Conservation (phyloP, 1,284 basidiomycete genomes). For the Vanrija humicola region DNA sequence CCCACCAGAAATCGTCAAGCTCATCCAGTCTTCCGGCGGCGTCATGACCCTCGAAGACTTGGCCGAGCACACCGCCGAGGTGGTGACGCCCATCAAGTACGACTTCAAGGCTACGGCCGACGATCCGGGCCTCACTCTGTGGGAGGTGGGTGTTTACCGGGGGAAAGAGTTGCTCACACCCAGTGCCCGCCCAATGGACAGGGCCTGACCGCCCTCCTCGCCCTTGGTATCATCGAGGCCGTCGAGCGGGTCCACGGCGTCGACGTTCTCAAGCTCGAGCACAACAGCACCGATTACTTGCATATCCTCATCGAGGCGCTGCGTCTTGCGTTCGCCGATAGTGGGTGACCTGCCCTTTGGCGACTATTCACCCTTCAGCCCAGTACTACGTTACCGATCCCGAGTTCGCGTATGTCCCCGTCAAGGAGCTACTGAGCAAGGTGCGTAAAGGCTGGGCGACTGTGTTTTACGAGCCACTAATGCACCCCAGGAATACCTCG, state of each 20-base stretch:
- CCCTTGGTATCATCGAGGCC: slow-evolving; percentile 82
- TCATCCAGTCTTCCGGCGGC: slow-evolving; percentile 73
- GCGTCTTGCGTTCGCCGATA: slow-evolving; percentile 21
- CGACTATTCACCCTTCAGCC: neutral
- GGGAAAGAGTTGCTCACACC: no score
- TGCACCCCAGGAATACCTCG: slow-evolving; percentile 65
- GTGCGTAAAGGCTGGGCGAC: slow-evolving; percentile 44
- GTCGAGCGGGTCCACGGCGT: slow-evolving; percentile 18
- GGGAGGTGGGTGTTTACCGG: slow-evolving; percentile 23
- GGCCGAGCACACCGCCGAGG: slow-evolving; percentile 67
- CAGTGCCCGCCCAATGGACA: slow-evolving; percentile 87
- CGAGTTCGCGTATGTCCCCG: slow-evolving; percentile 63
- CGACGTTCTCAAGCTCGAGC: slow-evolving; percentile 9
- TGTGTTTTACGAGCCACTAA: neutral
- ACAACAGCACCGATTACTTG: slow-evolving; percentile 18
- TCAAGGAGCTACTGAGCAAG: slow-evolving; percentile 70
- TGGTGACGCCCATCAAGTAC: slow-evolving; percentile 86
- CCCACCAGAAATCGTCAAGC: slow-evolving; percentile 65
- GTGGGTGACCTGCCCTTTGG: no score
- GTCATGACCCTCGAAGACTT: slow-evolving; percentile 87
- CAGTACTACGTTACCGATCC: slow-evolving; percentile 75
- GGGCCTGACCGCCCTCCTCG: slow-evolving; percentile 88
- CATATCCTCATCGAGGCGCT: slow-evolving; percentile 19
- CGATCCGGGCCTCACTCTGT: slow-evolving; percentile 54
- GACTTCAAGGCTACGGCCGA: slow-evolving; percentile 52